Conservation (phyloP, 805 yeast species). For the Wickerhamiella cacticola region DNA sequence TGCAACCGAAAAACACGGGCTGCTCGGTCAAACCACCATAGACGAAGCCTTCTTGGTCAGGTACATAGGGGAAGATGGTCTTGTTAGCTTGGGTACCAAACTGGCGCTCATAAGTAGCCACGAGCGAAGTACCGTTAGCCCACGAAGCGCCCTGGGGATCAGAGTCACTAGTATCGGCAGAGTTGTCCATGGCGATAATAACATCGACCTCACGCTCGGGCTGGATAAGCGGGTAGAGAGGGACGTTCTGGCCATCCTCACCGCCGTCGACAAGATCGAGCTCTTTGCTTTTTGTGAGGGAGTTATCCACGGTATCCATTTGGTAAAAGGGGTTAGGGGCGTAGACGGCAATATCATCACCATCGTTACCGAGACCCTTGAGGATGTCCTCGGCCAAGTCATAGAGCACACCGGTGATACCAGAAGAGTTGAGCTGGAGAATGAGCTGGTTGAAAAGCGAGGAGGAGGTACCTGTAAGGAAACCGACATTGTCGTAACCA, state of each 20-base stretch:
- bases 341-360: conserved; percentile 51
- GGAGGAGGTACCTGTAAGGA: conserved; percentile 71
- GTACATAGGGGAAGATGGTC: conserved; percentile 61
- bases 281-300: conserved; percentile 33
- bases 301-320: conserved; percentile 30
- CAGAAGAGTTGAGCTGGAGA: conserved; percentile 43
- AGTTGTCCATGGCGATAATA: conserved; percentile 56
- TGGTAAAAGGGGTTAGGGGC: conserved; percentile 59
- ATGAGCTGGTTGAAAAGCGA: conserved; percentile 62
- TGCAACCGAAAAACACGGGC: conserved; percentile 70
- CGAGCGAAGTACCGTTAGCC: conserved; percentile 55
- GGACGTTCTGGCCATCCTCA: conserved; percentile 54
- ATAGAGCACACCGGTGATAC: conserved; percentile 35
- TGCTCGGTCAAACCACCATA: conserved; percentile 43
- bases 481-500: conserved; percentile 76
- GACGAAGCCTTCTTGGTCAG: conserved; percentile 44
- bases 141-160: conserved; percentile 60
- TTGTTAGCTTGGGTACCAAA: conserved; percentile 40
- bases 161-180: conserved; percentile 43
- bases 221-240: conserved; percentile 52
- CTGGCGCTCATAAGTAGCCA: conserved; percentile 49
- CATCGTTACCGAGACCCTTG: conserved; percentile 28
- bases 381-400: conserved; percentile 27
- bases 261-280: conserved; percentile 60
- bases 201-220: conserved; percentile 49